phyloP scores from a whole-genome alignment of 176 grass and related monocot species.

The Oryza meridionalis region DNA sequence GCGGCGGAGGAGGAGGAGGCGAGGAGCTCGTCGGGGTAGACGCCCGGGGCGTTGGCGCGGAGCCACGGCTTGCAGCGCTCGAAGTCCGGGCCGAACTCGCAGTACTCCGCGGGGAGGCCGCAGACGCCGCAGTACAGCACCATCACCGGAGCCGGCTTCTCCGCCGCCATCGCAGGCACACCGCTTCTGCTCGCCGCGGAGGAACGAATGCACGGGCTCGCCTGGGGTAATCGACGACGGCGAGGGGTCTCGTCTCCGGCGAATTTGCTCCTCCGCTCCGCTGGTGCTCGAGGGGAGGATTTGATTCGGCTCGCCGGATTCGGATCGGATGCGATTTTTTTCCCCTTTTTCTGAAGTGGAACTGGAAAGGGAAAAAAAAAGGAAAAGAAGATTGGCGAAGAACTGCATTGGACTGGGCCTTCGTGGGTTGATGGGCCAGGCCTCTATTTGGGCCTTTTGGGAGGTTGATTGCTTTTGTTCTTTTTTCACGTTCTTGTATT shows the following conservation, averaged over 20 bases:
- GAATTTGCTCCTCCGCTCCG: background rate
- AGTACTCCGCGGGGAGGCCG: conserved; percentile 92
- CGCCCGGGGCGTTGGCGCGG: conserved; percentile 72
- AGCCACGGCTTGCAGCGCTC: conserved; percentile 99
- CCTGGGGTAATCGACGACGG: background rate
- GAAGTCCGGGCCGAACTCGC: conserved; percentile 99
- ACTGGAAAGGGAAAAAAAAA: background rate
- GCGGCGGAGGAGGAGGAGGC: conserved; percentile 46
- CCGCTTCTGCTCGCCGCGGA: background rate
- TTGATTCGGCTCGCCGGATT: background rate
- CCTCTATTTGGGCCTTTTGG: background rate
- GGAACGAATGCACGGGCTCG: background rate
- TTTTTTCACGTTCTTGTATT: no score
- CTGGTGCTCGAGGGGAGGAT: background rate
- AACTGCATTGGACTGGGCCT: background rate
- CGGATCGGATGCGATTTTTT: background rate
- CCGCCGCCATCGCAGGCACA: conserved; percentile 50
- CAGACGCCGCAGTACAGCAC: conserved; percentile 91
- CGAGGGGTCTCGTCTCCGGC: background rate
- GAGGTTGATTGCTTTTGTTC: no score
- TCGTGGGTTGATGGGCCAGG: no score
- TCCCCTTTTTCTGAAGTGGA: background rate
- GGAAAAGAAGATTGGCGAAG: background rate
- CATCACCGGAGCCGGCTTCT: conserved; percentile 73
- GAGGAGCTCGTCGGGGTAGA: conserved; percentile 83